phyloP scores from a whole-genome alignment of 2,329 filamentous ascomycete species.

The Oidium heveae region DNA sequence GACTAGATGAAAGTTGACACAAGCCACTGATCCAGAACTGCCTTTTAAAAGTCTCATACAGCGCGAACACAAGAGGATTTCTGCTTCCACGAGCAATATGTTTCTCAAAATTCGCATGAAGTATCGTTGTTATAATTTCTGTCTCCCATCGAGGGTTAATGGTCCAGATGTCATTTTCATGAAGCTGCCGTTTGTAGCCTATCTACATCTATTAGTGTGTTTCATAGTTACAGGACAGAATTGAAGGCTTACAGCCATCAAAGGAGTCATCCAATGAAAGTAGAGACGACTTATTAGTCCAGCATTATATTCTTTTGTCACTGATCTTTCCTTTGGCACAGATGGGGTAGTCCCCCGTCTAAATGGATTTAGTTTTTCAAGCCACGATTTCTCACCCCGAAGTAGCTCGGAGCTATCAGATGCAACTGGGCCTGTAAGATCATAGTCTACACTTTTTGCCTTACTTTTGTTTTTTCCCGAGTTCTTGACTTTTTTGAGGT shows the following conservation, averaged over 20 bases:
- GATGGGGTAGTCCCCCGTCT: slow-evolving; percentile 30
- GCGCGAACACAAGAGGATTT: slow-evolving; percentile 49
- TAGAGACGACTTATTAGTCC: slow-evolving; percentile 49
- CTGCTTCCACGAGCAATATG: slow-evolving; percentile 43
- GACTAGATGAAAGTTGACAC: slow-evolving; percentile 45
- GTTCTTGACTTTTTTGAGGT: no score
- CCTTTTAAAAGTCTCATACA: slow-evolving; percentile 64
- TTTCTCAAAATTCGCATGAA: slow-evolving; percentile 42
- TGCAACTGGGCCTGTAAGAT: no score
- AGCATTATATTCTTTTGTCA: slow-evolving; percentile 47
- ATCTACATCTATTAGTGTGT: slow-evolving; percentile 22
- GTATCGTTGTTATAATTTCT: slow-evolving; percentile 37
- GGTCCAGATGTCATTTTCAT: slow-evolving; percentile 65
- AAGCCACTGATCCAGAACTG: slow-evolving; percentile 72
- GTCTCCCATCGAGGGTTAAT: slow-evolving; percentile 64
- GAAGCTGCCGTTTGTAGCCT: slow-evolving; percentile 64
- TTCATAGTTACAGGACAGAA: background rate
- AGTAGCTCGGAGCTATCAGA: no score
- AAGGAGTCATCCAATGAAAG: slow-evolving; percentile 73
- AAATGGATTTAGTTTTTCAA: slow-evolving; percentile 34
- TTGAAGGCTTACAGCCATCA: slow-evolving; percentile 43
- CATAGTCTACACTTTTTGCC: no score
- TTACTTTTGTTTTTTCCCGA: no score
- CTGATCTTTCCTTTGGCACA: slow-evolving; percentile 25
- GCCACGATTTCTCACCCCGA: slow-evolving; percentile 29